phyloP scores from a whole-genome alignment of 768 basidiomycete species.

The Filobasidium floriforme region DNA sequence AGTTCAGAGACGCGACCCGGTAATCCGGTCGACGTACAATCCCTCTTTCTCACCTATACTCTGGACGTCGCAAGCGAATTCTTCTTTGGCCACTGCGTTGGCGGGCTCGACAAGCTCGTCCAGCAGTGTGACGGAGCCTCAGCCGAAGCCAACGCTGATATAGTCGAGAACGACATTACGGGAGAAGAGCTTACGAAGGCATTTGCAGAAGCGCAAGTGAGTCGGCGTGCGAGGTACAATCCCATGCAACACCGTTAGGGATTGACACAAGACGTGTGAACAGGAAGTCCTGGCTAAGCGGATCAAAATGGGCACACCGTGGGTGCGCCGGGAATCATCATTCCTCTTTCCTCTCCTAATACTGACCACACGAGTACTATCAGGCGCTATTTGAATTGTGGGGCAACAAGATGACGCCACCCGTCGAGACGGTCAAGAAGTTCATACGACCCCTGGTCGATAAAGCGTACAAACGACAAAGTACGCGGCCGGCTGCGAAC shows the following conservation, averaged over 20 bases:
- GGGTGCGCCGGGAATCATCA: conserved; percentile 27
- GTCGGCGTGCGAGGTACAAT: neutral
- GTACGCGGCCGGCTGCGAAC: neutral
- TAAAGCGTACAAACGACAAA: conserved; percentile 12
- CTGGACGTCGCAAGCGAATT: conserved; percentile 33
- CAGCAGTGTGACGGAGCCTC: conserved; percentile 7
- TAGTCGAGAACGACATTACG: neutral
- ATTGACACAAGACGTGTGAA: neutral
- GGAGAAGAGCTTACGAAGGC: conserved; percentile 19
- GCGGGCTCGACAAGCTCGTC: neutral
- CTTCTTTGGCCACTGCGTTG: conserved; percentile 32
- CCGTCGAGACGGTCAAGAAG: conserved; percentile 31
- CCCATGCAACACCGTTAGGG: neutral
- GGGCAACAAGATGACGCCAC: conserved; percentile 27
- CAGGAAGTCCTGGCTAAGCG: conserved; percentile 29
- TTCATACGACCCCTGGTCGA: conserved; percentile 34
- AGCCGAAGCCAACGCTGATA: conserved; percentile 19
- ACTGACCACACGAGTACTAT: neutral
- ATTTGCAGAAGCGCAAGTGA: conserved; percentile 29
- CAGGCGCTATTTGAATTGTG: conserved; percentile 37
- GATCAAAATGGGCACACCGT: conserved; percentile 38
- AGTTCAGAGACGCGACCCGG: neutral
- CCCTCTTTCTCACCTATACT: conserved; percentile 24
- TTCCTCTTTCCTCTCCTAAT: too few species aligned
- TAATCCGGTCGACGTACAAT: conserved; percentile 32